Evolutionary conservation across 2,329 filamentous ascomycete genomes (phyloP).

Genomic region (Tetracladium maxilliforme): DNA sequence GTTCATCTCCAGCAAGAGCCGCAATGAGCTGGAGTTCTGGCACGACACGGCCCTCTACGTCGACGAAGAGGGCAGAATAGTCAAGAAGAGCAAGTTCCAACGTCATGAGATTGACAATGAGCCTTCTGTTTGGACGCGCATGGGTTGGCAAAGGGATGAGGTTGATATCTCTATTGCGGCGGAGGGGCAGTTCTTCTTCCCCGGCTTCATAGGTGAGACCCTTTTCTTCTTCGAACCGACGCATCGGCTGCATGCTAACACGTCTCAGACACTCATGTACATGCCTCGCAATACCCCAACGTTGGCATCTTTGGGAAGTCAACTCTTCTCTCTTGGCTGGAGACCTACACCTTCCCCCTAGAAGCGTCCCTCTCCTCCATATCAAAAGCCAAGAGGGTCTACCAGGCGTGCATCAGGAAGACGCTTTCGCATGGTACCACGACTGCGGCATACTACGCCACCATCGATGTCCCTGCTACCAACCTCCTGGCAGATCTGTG

Average conservation of each 20-base stretch:
- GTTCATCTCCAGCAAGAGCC: slow-evolving; percentile 40
- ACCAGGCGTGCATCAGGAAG: slow-evolving; percentile 61
- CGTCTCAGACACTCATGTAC: slow-evolving; percentile 76
- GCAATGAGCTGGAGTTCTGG: slow-evolving; percentile 30
- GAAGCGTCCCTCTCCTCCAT: slow-evolving; percentile 60
- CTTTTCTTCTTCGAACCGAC: slow-evolving; percentile 1
- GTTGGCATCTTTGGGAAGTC: slow-evolving; percentile 85
- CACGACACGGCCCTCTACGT: slow-evolving; percentile 31
- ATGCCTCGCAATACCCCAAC: slow-evolving; percentile 92
- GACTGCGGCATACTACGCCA: slow-evolving; percentile 88
- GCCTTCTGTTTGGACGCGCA: background rate
- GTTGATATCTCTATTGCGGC: slow-evolving; percentile 2
- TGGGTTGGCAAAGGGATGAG: slow-evolving; percentile 13
- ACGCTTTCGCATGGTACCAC: slow-evolving; percentile 87
- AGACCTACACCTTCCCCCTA: slow-evolving; percentile 88
- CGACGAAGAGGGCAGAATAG: slow-evolving; percentile 33
- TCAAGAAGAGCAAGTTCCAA: too few species aligned
- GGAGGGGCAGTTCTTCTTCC: slow-evolving; percentile 62
- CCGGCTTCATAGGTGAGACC: slow-evolving; percentile 59
- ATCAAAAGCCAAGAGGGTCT: slow-evolving; percentile 52
- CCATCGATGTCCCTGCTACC: slow-evolving; percentile 73
- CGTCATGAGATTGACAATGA: slow-evolving; percentile 20
- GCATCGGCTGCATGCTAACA: slow-evolving; percentile 7
- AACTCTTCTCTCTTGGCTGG: slow-evolving; percentile 84
- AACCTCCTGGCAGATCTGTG: slow-evolving; percentile 82